Conservation (phyloP, 805 yeast species). For the Starmerella apis region DNA sequence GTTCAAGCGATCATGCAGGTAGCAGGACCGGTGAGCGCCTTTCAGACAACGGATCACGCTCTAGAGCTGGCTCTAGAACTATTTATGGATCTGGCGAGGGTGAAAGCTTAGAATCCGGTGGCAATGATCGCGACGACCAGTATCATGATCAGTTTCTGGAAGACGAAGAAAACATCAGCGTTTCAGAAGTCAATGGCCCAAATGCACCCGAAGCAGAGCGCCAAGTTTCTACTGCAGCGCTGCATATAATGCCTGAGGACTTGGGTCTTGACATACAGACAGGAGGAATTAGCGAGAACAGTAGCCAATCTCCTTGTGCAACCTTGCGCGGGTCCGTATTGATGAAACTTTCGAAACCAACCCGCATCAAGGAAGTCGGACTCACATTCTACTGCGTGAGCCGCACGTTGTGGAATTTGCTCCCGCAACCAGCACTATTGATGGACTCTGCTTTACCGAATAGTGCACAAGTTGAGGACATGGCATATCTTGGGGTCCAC, state of each 20-base stretch:
- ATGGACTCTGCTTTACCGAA: constrained; percentile 27
- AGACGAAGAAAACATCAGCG: constrained; percentile 3
- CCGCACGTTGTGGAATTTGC: constrained; percentile 88
- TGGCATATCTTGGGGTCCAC: constrained; percentile 28
- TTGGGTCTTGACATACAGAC: constrained; percentile 12
- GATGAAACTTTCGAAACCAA: constrained; percentile 58
- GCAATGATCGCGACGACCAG: background rate
- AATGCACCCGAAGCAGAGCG: constrained; percentile 1
- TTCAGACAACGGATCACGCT: background rate
- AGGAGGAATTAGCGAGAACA: constrained; percentile 11
- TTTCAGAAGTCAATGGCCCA: background rate
- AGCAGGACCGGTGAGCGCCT: background rate
- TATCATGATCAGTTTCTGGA: background rate
- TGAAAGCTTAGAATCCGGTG: background rate
- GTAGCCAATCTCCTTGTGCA: constrained; percentile 31
- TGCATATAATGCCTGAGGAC: background rate
- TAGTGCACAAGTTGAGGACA: constrained; percentile 30
- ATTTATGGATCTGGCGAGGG: background rate
- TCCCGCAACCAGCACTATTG: constrained; percentile 25
- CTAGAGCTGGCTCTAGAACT: background rate
- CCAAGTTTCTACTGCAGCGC: background rate
- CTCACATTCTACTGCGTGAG: constrained; percentile 57
- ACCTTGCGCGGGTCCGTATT: constrained; percentile 69
- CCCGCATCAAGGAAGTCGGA: constrained; percentile 56
- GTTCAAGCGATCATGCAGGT: background rate